Conservation (phyloP, 1,284 basidiomycete genomes). For the Trametes polyzona region DNA sequence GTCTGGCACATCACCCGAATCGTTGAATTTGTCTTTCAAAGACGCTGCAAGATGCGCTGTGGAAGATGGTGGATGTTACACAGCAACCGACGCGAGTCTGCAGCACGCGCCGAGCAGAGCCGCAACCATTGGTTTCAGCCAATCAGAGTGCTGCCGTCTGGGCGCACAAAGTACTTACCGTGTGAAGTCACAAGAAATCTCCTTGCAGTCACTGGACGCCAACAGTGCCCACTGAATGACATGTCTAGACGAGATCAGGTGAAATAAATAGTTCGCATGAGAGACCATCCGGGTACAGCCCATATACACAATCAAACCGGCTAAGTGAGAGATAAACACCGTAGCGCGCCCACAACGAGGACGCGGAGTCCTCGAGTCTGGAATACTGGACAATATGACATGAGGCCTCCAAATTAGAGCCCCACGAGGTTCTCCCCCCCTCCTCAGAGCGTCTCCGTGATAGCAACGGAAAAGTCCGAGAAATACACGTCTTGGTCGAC, state of each 20-base stretch:
- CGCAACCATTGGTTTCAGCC: not conserved
- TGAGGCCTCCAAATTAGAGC: not conserved
- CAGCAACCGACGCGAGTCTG: not conserved
- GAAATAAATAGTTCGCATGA: too few relatives aligned
- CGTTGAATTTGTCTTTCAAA: too few relatives aligned
- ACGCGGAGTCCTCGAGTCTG: too few relatives aligned
- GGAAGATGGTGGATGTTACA: not conserved
- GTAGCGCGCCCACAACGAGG: too few relatives aligned
- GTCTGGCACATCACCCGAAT: not conserved
- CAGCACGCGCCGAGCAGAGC: not conserved
- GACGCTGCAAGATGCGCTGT: not conserved
- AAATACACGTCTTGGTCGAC: slow-evolving; percentile 61
- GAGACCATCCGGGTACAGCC: too few relatives aligned
- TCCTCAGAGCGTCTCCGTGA: slow-evolving; percentile 52
- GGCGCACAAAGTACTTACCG: too few relatives aligned
- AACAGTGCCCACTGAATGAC: too few relatives aligned
- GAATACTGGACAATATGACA: not conserved
- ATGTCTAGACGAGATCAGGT: too few relatives aligned
- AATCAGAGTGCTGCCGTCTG: slow-evolving; percentile 3
- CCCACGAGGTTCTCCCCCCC: not conserved
- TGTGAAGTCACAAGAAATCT: too few relatives aligned
- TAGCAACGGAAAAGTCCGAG: slow-evolving; percentile 66
- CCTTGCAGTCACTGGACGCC: too few relatives aligned
- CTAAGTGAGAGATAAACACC: too few relatives aligned
- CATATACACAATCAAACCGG: too few relatives aligned